Evolutionary conservation across 1,284 basidiomycete species (phyloP).

Genomic region (Apiotrichum gamsii): DNA sequence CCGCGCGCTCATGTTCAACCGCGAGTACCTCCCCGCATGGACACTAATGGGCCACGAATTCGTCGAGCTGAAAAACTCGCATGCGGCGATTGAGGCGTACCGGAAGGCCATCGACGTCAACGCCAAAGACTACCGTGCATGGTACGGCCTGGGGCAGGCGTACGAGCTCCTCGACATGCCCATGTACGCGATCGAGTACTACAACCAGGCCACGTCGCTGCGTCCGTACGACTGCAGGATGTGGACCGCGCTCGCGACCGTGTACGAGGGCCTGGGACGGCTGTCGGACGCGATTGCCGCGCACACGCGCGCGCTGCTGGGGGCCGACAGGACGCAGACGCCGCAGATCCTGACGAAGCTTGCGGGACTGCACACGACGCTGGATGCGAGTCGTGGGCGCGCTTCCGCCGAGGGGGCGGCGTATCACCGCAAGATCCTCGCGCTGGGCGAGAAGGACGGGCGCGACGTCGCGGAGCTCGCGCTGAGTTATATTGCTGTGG

Average conservation of each 20-base stretch:
- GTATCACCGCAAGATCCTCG: slow-evolving; percentile 54
- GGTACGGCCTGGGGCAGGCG: slow-evolving; percentile 97
- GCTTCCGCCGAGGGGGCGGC: slow-evolving; percentile 16
- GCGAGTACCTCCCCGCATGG: slow-evolving; percentile 93
- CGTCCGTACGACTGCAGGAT: slow-evolving; percentile 92
- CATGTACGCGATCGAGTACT: slow-evolving; percentile 92
- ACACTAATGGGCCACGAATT: slow-evolving; percentile 99
- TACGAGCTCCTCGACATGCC: slow-evolving; percentile 97
- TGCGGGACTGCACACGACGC: slow-evolving; percentile 58
- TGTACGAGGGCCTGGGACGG: slow-evolving; percentile 82
- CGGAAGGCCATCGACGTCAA: slow-evolving; percentile 92
- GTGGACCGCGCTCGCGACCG: slow-evolving; percentile 91
- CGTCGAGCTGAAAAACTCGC: slow-evolving; percentile 97
- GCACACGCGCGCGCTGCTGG: slow-evolving; percentile 77
- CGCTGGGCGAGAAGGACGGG: slow-evolving; percentile 62
- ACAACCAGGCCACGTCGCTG: slow-evolving; percentile 88
- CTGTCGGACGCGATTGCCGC: slow-evolving; percentile 79
- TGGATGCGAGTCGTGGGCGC: slow-evolving; percentile 13
- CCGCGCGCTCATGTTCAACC: slow-evolving; percentile 86
- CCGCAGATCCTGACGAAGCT: slow-evolving; percentile 64
- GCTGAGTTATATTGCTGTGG: slow-evolving; percentile 71
- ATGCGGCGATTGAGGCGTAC: slow-evolving; percentile 97
- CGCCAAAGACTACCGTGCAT: slow-evolving; percentile 92
- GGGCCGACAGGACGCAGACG: slow-evolving; percentile 73
- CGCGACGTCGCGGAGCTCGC: slow-evolving; percentile 63